phyloP scores from a whole-genome alignment of 352 stramenopile genomes.

The Pythium dissimile region DNA sequence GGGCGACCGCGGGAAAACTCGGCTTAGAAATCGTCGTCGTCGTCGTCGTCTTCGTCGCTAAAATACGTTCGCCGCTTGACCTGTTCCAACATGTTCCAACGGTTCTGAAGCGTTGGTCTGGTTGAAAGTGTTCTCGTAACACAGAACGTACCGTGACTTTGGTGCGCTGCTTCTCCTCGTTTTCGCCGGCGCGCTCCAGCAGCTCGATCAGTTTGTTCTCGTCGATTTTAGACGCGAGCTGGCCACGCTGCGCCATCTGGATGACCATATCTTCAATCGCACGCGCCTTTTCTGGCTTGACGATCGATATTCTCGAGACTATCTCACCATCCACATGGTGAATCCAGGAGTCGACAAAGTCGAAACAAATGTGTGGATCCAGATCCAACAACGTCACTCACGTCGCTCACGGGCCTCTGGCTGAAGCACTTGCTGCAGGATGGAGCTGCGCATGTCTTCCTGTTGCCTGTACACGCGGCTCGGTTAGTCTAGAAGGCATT shows the following conservation, averaged over 20 bases:
- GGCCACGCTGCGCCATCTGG: constrained; percentile 83
- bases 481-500: no score
- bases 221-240: constrained; percentile 77
- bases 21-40: constrained; percentile 55
- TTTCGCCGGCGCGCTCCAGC: constrained; percentile 72
- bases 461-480: constrained; percentile 46
- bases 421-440: constrained; percentile 76
- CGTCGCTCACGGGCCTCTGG: constrained; percentile 73
- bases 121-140: no score
- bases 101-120: no score
- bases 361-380: background rate
- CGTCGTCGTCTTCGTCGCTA: constrained; percentile 84
- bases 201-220: constrained; percentile 84
- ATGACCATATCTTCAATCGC: constrained; percentile 85
- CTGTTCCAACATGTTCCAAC: no score
- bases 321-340: background rate
- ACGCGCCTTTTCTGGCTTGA: constrained; percentile 85
- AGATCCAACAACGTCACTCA: constrained; percentile 30
- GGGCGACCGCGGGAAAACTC: background rate
- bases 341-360: background rate
- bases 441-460: constrained; percentile 75
- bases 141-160: constrained; percentile 73
- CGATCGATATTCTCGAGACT: constrained; percentile 87
- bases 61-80: constrained; percentile 89
- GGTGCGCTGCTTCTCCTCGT: constrained; percentile 80